Percentiles rank a stretch among this genome's conserved stretches.
Conservation (phyloP, 441 rosid genomes). For the Gossypium davidsonii region DNA sequence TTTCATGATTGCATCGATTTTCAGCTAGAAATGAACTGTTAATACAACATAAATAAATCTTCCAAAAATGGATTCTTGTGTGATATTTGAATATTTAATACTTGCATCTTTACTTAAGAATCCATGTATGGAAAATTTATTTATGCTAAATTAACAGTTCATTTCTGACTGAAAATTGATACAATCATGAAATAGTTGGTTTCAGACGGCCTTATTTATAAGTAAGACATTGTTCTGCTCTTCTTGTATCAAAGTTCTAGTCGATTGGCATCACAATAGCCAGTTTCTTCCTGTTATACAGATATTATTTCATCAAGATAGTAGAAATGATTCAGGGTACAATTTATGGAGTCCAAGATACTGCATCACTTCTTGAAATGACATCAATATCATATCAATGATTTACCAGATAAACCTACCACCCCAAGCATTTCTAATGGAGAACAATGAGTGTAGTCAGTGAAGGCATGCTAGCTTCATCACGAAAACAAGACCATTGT, state of each 20-base stretch:
- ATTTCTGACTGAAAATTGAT: not conserved
- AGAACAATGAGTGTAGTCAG: no score
- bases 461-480: no score
- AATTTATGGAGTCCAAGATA: not conserved
- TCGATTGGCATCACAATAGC: not conserved
- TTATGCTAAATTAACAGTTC: not conserved
- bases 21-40: not conserved
- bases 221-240: not conserved
- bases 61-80: not conserved
- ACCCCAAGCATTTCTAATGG: no score
- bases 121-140: not conserved
- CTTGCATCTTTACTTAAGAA: no score
- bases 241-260: not conserved
- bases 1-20: not conserved
- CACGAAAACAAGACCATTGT: no score
- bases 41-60: no score
- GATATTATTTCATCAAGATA: not conserved
- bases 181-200: not conserved
- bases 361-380: not conserved
- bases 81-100: no score
- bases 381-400: not conserved
- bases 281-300: no score
- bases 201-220: not conserved
- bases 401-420: not conserved
- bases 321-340: not conserved